Evolutionary conservation across 768 basidiomycete genomes (phyloP).

Genomic region (Tremella fuciformis): DNA sequence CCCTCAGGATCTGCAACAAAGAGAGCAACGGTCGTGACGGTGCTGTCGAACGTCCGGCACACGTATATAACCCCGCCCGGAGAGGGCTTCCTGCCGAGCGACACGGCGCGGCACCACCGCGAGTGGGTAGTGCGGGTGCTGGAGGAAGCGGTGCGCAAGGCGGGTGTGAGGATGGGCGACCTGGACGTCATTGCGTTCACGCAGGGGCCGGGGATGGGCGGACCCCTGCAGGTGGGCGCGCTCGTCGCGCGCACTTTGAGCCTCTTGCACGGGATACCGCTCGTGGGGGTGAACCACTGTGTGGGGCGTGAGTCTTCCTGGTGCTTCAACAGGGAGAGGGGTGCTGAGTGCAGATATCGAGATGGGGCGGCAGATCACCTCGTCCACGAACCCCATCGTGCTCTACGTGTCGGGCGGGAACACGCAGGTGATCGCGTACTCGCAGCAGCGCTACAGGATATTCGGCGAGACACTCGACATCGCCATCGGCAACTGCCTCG

Average conservation of each 20-base stretch:
- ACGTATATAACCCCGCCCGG: constrained; percentile 99
- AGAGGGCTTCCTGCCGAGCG: constrained; percentile 92
- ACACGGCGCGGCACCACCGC: constrained; percentile 93
- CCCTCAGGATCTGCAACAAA: neutral
- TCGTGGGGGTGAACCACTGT: constrained; percentile 98
- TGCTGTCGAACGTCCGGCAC: constrained; percentile 89
- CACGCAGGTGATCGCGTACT: constrained; percentile 98
- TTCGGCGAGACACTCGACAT: constrained; percentile 99
- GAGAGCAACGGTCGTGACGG: constrained; percentile 58
- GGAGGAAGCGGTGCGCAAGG: constrained; percentile 67
- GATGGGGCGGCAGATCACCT: constrained; percentile 94
- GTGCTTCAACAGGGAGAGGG: neutral
- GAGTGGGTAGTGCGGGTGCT: constrained; percentile 86
- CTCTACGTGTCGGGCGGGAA: constrained; percentile 98
- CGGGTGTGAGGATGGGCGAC: constrained; percentile 68
- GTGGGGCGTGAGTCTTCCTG: constrained; percentile 75
- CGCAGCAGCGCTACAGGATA: constrained; percentile 92
- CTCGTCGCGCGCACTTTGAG: constrained; percentile 88
- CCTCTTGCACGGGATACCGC: constrained; percentile 79
- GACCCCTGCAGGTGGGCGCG: constrained; percentile 90
- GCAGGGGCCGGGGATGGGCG: constrained; percentile 99
- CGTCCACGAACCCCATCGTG: constrained; percentile 90
- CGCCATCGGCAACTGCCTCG: constrained; percentile 97
- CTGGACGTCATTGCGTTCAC: constrained; percentile 96
- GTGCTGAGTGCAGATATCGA: constrained; percentile 74